These are phyloP conservation scores for Pleurotus cornucopiae DNA, from an alignment of 768 basidiomycete genomes.

Conservation along the genomic window DNA sequence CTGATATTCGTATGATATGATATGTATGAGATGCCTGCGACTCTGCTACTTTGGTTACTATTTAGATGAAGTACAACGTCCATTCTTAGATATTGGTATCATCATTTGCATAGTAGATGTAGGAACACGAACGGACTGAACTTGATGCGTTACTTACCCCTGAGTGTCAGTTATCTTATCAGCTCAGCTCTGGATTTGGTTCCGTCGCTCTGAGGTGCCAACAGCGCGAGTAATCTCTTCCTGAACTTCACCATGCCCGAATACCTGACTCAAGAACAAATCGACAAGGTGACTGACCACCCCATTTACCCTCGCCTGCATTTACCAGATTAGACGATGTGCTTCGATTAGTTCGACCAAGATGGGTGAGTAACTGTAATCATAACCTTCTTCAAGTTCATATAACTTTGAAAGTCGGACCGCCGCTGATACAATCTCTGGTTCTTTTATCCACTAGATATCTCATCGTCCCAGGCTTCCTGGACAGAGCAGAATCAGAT, in stretches of 20 bases:
- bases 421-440: not conserved
- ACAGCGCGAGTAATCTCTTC: no score
- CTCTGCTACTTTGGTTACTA: no score
- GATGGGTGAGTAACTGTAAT: constrained; percentile 43
- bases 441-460: constrained; percentile 46
- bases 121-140: no score
- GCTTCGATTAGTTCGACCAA: constrained; percentile 42
- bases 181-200: no score
- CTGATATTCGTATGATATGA: not conserved
- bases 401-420: constrained; percentile 7
- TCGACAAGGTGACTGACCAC: constrained; percentile 43
- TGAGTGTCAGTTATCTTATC: no score
- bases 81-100: no score
- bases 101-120: no score
- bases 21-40: no score
- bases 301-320: not conserved
- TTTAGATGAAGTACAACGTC: no score
- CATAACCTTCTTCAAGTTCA: not conserved
- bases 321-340: not conserved
- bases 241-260: constrained; percentile 25
- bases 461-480: constrained; percentile 72
- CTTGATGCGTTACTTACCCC: no score
- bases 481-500: constrained; percentile 50
- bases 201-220: no score
- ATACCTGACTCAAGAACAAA: constrained; percentile 53